Evolutionary conservation across 495 filamentous ascomycete genomes (phyloP), one percentile per base, ranked within the genome.

Genomic region (Podospora pseudopauciseta): DNA sequence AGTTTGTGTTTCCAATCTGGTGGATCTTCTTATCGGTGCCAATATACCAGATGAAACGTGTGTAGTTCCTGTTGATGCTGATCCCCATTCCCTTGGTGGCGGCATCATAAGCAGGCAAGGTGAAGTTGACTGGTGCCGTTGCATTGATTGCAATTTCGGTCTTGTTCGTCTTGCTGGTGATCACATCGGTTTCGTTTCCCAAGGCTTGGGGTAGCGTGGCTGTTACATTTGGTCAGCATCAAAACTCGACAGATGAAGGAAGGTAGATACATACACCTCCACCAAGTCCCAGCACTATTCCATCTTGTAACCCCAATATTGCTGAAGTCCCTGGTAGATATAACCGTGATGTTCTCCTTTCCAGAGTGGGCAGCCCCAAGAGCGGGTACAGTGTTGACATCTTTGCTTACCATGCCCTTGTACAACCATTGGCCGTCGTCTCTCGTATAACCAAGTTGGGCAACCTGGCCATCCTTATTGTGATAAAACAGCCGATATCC

Each of bases 401-500:
- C 79, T 2, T 70, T 70, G 7, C 73, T 72, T 26, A 81, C 68
- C 49, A 71, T 60, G 54, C 72, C 74, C 9, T 27, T 57, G 39
- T 72, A 73, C 1, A 28, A 20, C 78, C 79, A 80, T 16, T 49
- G 39, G 26, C 63, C 62, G 4, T 61, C 64, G 16, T 32, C 62
- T 5, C 19, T 55, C 7, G 68, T 72, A 68, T 79, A 81, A 15
- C 54, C 65, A 1, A 80, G 68, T 56, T 75, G 69, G 54, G 73
- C 74, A 65, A 79, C 65, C 53, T 70, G 59, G 60, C 66, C 68
- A 62, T 77, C 49, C 15, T 62, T 61, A 59, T 79, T 75, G 67
- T 81, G 76, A 49, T 72, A 81, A 65, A 75, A 81, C 7, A 80
- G 59, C 2, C 77, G 74, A 26, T 80, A 80, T 54, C 79, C 79